phyloP scores from a whole-genome alignment of 441 rosid genomes.

The Melastoma candidum region DNA sequence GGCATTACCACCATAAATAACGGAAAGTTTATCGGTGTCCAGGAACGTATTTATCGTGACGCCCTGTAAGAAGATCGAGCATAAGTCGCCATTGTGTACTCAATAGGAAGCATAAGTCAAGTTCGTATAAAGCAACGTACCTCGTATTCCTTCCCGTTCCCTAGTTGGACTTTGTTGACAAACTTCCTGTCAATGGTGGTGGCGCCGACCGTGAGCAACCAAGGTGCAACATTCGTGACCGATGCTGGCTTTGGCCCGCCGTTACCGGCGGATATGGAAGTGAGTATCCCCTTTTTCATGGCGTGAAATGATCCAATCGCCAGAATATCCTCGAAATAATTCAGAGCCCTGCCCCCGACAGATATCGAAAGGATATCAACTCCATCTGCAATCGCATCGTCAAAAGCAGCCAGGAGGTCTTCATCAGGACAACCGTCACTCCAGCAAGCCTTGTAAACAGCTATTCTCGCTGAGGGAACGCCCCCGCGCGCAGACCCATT shows the following conservation, averaged over 20 bases:
- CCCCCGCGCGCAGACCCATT: too few species aligned
- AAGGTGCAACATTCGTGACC: constrained; percentile 22
- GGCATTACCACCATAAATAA: constrained; percentile 44
- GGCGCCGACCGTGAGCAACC: constrained; percentile 27
- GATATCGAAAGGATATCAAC: too few species aligned
- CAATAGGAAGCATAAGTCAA: background rate
- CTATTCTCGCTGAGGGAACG: too few species aligned
- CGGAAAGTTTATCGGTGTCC: constrained; percentile 20
- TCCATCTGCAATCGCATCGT: too few species aligned
- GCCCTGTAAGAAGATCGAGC: constrained; percentile 20
- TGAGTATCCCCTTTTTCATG: constrained; percentile 14
- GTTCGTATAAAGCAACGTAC: background rate
- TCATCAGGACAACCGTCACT: too few species aligned
- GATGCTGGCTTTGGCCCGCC: constrained; percentile 16
- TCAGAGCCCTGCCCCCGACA: too few species aligned
- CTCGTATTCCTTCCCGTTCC: constrained; percentile 22
- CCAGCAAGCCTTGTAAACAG: too few species aligned
- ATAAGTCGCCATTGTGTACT: background rate
- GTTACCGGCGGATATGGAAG: constrained; percentile 25
- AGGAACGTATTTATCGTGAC: constrained; percentile 33
- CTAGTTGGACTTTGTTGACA: constrained; percentile 23
- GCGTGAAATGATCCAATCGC: too few species aligned
- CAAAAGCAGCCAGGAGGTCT: too few species aligned
- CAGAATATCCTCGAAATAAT: too few species aligned
- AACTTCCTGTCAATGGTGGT: constrained; percentile 26